Base-by-base conservation (phyloP, 148 eudicot species). In the Cornus florida region DNA sequence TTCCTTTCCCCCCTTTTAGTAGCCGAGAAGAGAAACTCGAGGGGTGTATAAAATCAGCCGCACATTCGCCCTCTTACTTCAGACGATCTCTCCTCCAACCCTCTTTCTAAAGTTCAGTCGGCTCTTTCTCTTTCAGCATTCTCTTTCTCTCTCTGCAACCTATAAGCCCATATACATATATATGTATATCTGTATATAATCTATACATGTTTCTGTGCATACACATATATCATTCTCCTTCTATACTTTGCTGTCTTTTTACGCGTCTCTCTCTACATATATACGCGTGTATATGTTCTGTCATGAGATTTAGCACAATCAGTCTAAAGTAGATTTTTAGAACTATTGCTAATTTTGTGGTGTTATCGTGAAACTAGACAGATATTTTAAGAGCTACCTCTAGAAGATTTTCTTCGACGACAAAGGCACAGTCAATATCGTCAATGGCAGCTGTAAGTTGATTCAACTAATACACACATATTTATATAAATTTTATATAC, bases 381-480 rank as follows among this genome's bases (percentile, higher is more conserved):
- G 97, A 83, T 86, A 82, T 81, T 79, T 70, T 86, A 60, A 86
- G 88, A 86, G 78, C 83, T 74, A 87, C 83, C 33, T 84, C 82
- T 79, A 86, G 79, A 74, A 85, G 92, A 81, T 62, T 90, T 31
- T 81, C 82, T 67, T 73, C 76, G 43, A 75, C 82, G 46, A 77
- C 77, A 39, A 80, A 67, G 79, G 79, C 80, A 11, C 86, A 79
- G 72, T 76, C 84, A 35, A 35, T 83, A 3, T 82, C 92, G 39
- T 81, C 83, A 19, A 93, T 95, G 97, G 91, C 88, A 69, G 72
- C 81, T 66, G 94, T 89, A 86, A 89, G 90, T 87, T 81, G 35
- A 2, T 31, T 20, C 6, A 31, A 69, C 10, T 69, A 56, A 16
- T 7, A 8, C 38, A 32, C 23, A 41, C 35, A 50, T 10, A 57